Base-by-base conservation (phyloP, 257 asterid species). In the Vinca minor region DNA sequence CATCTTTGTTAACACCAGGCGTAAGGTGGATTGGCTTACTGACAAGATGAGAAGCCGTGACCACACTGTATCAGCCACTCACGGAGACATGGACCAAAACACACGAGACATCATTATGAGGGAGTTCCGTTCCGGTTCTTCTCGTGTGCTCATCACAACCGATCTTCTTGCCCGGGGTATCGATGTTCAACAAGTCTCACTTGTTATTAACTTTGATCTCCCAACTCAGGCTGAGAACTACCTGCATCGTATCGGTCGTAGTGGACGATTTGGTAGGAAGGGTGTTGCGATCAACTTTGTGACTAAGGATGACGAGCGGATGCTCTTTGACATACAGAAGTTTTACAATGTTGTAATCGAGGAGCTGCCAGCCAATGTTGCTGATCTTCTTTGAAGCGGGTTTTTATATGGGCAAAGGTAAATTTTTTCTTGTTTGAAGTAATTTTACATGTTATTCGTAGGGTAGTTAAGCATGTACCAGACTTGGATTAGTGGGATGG, bases 221-320 rank as follows among this genome's bases (percentile, higher is more conserved):
- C 95, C 95, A 1, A 85, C 94, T 61, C 94, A 87, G 77, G 91
- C 95, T 0, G 96, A 87, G 79, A 85, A 85, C 63, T 87, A 88
- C 79, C 88, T 87, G 34, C 96, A 85, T 65, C 87, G 93, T 68
- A 83, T 87, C 50, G 95, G 95, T 60, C 84, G 95, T 65, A 85
- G 95, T 83, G 95, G 95, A 50, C 77, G 94, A 23, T 83, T 85
- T 54, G 94, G 96, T 25, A 85, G 96, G 78, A 87, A 87, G 77
- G 96, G 91, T 77, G 96, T 87, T 28, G 94, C 94, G n/a, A 85
- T 87, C 56, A 87, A 87, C 83, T 87, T 87, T 69, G 96, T 87
- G 12, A 87, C 91, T 0, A 78, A 75, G 38, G 95, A 87, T 12
- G 95, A 87, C 1, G 94, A 87, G 18, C 83, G 91, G 59, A 82